These are phyloP conservation scores for Plantago elongata DNA, from an alignment of 257 asterid genomes.

Conservation along the genomic window DNA sequence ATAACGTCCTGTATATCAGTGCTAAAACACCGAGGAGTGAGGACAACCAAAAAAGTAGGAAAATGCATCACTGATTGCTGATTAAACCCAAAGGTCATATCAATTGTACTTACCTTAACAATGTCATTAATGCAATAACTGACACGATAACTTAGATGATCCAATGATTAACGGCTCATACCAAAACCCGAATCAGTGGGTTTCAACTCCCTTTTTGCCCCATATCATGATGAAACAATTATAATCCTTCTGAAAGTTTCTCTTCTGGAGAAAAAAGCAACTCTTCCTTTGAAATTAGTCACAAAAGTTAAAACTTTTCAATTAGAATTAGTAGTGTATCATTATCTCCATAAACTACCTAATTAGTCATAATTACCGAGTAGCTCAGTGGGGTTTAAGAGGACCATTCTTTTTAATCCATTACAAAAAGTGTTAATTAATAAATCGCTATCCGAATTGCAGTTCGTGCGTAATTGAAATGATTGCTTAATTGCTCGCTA, in stretches of 20 bases:
- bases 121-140: constrained; percentile 16
- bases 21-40: too few relatives aligned
- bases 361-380: constrained; percentile 35
- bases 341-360: constrained; percentile 15
- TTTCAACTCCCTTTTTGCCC: constrained; percentile 34
- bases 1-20: too few relatives aligned
- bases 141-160: constrained; percentile 19
- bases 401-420: not conserved
- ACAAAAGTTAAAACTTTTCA: constrained; percentile 23
- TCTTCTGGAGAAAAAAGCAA: constrained; percentile 20
- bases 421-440: not conserved
- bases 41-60: not conserved
- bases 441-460: not conserved
- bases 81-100: not conserved
- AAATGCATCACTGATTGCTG: not conserved
- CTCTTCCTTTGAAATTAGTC: constrained; percentile 26
- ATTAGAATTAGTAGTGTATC: not conserved
- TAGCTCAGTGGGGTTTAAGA: constrained; percentile 21
- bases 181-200: constrained; percentile 46
- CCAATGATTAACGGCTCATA: constrained; percentile 23
- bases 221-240: constrained; percentile 23
- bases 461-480: not conserved
- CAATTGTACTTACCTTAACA: constrained; percentile 11
- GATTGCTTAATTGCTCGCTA: not conserved
- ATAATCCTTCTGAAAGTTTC: constrained; percentile 18